Evolutionary conservation across 148 eudicot species (phyloP).

Genomic region (Heliamphora exappendiculata): DNA sequence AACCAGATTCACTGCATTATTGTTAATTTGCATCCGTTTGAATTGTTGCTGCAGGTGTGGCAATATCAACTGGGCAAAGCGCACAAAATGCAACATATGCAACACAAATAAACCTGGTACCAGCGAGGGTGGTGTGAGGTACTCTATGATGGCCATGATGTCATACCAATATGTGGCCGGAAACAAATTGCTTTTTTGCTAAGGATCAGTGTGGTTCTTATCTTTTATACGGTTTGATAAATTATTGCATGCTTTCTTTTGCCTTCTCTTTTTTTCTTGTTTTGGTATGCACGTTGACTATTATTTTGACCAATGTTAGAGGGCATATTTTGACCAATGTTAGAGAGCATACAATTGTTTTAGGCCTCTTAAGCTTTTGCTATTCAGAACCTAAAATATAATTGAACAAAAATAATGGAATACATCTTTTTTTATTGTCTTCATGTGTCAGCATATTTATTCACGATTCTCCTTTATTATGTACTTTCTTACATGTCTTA

Average conservation of each 20-base stretch:
- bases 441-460: not conserved
- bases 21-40: slow-evolving; percentile 9
- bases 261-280: not conserved
- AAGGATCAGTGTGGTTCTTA: not conserved
- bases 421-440: not conserved
- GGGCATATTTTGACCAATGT: not conserved
- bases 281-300: not conserved
- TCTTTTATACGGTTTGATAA: not conserved
- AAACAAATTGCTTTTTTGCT: not conserved
- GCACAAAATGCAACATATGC: slow-evolving; percentile 89
- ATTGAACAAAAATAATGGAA: not conserved
- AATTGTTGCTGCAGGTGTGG: slow-evolving; percentile 68
- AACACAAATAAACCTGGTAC: slow-evolving; percentile 94
- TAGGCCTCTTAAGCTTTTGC: not conserved
- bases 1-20: not conserved
- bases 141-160: slow-evolving; percentile 13
- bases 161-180: not conserved
- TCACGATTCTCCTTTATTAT: not conserved
- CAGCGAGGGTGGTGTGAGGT: slow-evolving; percentile 95
- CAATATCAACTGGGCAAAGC: slow-evolving; percentile 98
- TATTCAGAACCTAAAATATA: not conserved
- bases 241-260: not conserved
- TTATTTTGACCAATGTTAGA: no score
- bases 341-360: not conserved
- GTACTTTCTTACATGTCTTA: no score